Conservation (phyloP, 441 rosid genomes). For the Aquilaria agallochum region DNA sequence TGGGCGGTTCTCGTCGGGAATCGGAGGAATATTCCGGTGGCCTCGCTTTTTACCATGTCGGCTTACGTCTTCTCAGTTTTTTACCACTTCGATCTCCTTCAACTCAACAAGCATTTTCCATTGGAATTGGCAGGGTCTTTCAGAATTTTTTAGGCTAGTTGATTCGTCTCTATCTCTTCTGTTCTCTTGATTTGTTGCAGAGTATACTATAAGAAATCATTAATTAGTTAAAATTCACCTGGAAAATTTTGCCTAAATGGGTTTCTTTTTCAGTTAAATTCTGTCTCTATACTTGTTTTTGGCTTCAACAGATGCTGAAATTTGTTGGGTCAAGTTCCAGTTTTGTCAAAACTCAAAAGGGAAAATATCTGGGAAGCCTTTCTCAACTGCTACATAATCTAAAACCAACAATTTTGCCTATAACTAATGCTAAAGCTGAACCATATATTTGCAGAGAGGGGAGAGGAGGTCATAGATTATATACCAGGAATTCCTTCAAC, state of each 20-base stretch:
- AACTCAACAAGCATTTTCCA: slow-evolving; percentile 40
- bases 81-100: slow-evolving; percentile 42
- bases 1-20: slow-evolving; percentile 46
- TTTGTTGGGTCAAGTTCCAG: no score
- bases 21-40: slow-evolving; percentile 54
- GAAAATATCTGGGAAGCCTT: no score
- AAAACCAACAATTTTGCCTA: no score
- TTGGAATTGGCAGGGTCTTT: slow-evolving; percentile 32
- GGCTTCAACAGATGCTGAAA: background rate
- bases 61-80: slow-evolving; percentile 35
- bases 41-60: slow-evolving; percentile 43
- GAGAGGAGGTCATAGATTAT: slow-evolving; percentile 31
- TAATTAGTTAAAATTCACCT: no score
- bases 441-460: slow-evolving; percentile 18
- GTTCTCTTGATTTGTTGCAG: no score
- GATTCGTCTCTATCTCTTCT: no score
- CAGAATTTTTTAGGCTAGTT: no score
- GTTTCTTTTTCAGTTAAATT: background rate
- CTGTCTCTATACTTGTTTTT: background rate
- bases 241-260: background rate
- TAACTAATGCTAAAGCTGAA: no score
- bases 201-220: no score
- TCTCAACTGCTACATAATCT: no score
- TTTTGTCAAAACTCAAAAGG: no score
- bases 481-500: slow-evolving; percentile 38